Evolutionary conservation across 495 filamentous ascomycete species (phyloP).

Genomic region (Hypoxylon cercidicola): DNA sequence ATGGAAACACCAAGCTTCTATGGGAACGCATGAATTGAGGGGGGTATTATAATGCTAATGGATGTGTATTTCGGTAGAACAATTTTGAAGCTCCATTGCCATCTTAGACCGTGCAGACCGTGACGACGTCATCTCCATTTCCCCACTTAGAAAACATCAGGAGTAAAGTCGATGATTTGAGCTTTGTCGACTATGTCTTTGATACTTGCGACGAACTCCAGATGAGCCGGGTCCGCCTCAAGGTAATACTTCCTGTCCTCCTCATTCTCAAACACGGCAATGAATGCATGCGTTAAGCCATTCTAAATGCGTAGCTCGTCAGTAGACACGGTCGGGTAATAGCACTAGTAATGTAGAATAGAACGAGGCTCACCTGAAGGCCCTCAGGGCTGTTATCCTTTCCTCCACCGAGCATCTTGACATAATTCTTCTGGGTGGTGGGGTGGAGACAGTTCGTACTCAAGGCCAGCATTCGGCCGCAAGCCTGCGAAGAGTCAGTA

Average conservation of each 20-base stretch:
- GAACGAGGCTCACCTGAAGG: constrained; percentile 57
- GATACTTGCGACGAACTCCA: constrained; percentile 53
- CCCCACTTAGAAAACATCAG: constrained; percentile 49
- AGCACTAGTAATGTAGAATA: not conserved
- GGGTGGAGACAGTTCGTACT: constrained; percentile 61
- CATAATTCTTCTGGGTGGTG: constrained; percentile 63
- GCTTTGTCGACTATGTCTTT: constrained; percentile 49
- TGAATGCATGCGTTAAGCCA: constrained; percentile 68
- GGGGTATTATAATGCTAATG: too few relatives aligned
- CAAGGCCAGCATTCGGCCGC: constrained; percentile 45
- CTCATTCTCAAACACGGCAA: constrained; percentile 68
- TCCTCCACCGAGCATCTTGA: constrained; percentile 67
- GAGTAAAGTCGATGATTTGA: constrained; percentile 57
- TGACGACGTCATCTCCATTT: not conserved
- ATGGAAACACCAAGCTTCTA: too few relatives aligned
- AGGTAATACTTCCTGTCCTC: constrained; percentile 67
- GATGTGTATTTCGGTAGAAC: too few relatives aligned
- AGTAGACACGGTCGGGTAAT: not conserved
- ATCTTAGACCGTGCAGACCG: not conserved
- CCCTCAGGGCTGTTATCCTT: constrained; percentile 71
- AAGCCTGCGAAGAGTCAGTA: constrained; percentile 37
- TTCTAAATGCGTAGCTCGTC: constrained; percentile 47
- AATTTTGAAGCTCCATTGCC: too few relatives aligned
- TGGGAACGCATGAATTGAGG: too few relatives aligned
- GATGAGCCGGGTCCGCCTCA: constrained; percentile 63